A percentile compares a stretch with the other conserved stretches of the same genome.
phyloP scores from a whole-genome alignment of 805 yeast species.

The Pichia californica region DNA sequence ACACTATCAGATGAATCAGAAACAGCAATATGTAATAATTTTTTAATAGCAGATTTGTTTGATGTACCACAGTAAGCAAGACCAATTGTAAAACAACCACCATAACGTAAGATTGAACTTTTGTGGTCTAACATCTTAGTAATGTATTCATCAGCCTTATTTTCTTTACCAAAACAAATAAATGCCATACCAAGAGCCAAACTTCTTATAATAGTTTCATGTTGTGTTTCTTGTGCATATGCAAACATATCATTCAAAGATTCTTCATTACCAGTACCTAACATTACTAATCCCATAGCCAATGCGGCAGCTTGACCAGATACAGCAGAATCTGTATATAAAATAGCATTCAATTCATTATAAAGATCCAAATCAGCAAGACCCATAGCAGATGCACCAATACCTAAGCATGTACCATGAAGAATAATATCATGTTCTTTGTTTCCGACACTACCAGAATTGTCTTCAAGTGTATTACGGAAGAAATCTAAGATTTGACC shows the following conservation, averaged over 20 bases:
- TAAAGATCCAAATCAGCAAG: slow-evolving; percentile 66
- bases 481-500: slow-evolving; percentile 76
- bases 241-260: slow-evolving; percentile 75
- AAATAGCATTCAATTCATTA: slow-evolving; percentile 74
- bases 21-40: slow-evolving; percentile 86
- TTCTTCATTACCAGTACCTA: slow-evolving; percentile 74
- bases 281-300: slow-evolving; percentile 92
- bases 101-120: slow-evolving; percentile 82
- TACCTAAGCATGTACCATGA: slow-evolving; percentile 94
- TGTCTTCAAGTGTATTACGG: slow-evolving; percentile 62
- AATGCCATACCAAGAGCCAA: slow-evolving; percentile 84
- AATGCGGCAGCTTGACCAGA: slow-evolving; percentile 96
- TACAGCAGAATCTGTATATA: slow-evolving; percentile 85
- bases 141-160: slow-evolving; percentile 64
- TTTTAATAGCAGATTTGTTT: slow-evolving; percentile 77
- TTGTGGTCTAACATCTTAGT: slow-evolving; percentile 64
- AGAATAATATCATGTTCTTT: slow-evolving; percentile 74
- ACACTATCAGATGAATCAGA: slow-evolving; percentile 96
- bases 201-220: slow-evolving; percentile 93
- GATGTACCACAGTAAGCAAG: slow-evolving; percentile 97
- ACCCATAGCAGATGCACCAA: slow-evolving; percentile 97
- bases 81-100: slow-evolving; percentile 92
- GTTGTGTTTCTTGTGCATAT: slow-evolving; percentile 92
- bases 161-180: slow-evolving; percentile 80
- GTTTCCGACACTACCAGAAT: slow-evolving; percentile 32